Conservation (phyloP, 2,329 filamentous ascomycete species). For the Trichoderma atrobrunneum region DNA sequence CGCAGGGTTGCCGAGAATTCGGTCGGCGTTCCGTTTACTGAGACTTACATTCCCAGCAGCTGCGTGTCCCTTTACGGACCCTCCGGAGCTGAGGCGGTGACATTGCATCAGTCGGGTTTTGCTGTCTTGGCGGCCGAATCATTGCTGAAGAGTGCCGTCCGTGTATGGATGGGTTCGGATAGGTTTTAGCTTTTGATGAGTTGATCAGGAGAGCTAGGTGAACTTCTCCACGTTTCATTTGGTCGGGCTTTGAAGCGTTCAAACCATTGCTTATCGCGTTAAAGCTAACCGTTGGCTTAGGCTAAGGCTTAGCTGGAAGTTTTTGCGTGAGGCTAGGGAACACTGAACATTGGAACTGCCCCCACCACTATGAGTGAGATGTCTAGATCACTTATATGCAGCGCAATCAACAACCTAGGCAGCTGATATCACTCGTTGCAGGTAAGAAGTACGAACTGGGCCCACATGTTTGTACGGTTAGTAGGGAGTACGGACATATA, state of each 20-base stretch:
- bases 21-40: neutral
- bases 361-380: neutral
- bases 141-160: neutral
- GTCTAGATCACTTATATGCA: neutral
- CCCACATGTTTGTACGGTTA: too few species aligned
- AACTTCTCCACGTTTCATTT: neutral
- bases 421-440: too few species aligned
- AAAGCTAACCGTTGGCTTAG: neutral
- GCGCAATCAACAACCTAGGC: too few species aligned
- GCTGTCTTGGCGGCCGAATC: neutral
- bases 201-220: neutral
- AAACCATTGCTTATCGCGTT: neutral
- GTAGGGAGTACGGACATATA: too few species aligned
- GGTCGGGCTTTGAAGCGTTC: neutral
- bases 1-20: neutral
- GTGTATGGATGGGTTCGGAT: neutral
- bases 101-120: neutral
- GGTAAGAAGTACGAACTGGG: too few species aligned
- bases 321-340: neutral
- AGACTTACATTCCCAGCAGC: slow-evolving; percentile 19
- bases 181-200: neutral
- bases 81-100: neutral
- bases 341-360: too few species aligned
- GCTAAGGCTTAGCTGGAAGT: neutral
- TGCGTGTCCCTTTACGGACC: slow-evolving; percentile 16